phyloP scores from a whole-genome alignment of 768 basidiomycete species.

The Mycena crocata region DNA sequence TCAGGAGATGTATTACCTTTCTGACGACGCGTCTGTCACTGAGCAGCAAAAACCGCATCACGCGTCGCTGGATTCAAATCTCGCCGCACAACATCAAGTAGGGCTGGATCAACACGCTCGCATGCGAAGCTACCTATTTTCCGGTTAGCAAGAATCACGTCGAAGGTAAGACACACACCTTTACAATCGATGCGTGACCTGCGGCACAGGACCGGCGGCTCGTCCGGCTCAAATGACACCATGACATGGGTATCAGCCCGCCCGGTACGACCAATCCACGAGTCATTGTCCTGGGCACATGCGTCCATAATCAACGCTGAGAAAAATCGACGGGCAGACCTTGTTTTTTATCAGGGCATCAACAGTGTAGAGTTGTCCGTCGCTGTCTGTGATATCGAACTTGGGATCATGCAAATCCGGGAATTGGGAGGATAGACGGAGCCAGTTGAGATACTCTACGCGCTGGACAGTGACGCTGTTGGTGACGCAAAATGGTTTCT shows the following conservation, averaged over 20 bases:
- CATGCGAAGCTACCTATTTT: neutral
- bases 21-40: conserved; percentile 12
- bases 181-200: conserved; percentile 10
- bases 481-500: conserved; percentile 24
- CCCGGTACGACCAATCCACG: conserved; percentile 11
- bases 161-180: neutral
- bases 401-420: conserved; percentile 29
- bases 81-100: neutral
- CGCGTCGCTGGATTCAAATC: conserved; percentile 16
- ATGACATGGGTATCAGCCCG: neutral
- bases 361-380: conserved; percentile 19
- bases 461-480: conserved; percentile 23
- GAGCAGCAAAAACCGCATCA: conserved; percentile 18
- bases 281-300: conserved; percentile 16
- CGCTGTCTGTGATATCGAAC: conserved; percentile 26
- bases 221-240: conserved; percentile 10
- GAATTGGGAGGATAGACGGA: conserved; percentile 30
- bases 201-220: conserved; percentile 8
- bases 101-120: neutral
- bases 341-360: conserved; percentile 38
- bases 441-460: conserved; percentile 27
- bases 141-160: neutral
- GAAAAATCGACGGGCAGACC: conserved; percentile 4
- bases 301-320: neutral
- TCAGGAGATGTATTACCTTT: conserved; percentile 1